Percentiles rank a stretch among this genome's conserved stretches.
Conservation (phyloP, 257 asterid genomes). For the Jacaranda mimosifolia region DNA sequence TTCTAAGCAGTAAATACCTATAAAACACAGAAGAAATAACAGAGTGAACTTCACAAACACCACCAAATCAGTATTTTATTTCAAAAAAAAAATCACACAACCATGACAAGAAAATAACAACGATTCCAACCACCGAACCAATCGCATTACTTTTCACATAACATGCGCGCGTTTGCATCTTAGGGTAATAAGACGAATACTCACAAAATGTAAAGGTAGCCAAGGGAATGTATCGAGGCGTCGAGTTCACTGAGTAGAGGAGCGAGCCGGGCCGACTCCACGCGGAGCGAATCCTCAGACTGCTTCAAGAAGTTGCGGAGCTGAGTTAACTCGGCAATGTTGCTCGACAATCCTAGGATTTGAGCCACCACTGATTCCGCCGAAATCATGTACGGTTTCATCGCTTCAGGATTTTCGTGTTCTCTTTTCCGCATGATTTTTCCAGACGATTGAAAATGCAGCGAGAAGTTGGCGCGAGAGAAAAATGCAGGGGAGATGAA, state of each 20-base stretch:
- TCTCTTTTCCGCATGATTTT: not conserved
- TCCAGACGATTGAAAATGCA: not conserved
- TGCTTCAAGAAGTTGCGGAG: conserved; percentile 60
- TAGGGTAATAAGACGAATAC: not conserved
- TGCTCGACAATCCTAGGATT: conserved; percentile 63
- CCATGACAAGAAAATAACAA: not conserved
- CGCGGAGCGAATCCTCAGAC: conserved; percentile 55
- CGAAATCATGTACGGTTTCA: conserved; percentile 63
- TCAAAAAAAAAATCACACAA: not conserved
- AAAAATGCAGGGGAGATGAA: not conserved
- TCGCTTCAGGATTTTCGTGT: not conserved
- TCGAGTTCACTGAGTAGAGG: conserved; percentile 60
- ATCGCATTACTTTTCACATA: not conserved
- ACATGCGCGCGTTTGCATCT: too few relatives aligned
- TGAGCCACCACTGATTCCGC: conserved; percentile 65
- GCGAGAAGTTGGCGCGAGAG: not conserved
- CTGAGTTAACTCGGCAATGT: conserved; percentile 48
- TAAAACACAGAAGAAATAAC: not conserved
- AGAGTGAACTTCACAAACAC: too few relatives aligned
- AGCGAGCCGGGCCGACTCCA: conserved; percentile 54
- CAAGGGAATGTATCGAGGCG: conserved; percentile 64
- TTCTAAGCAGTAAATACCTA: not conserved
- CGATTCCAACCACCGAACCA: not conserved
- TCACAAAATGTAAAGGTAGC: conserved; percentile 67
- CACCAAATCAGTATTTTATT: too few relatives aligned